These are phyloP conservation scores for Biscogniauxia mediterranea DNA, from an alignment of 2,329 filamentous ascomycete genomes.

Conservation along the genomic window DNA sequence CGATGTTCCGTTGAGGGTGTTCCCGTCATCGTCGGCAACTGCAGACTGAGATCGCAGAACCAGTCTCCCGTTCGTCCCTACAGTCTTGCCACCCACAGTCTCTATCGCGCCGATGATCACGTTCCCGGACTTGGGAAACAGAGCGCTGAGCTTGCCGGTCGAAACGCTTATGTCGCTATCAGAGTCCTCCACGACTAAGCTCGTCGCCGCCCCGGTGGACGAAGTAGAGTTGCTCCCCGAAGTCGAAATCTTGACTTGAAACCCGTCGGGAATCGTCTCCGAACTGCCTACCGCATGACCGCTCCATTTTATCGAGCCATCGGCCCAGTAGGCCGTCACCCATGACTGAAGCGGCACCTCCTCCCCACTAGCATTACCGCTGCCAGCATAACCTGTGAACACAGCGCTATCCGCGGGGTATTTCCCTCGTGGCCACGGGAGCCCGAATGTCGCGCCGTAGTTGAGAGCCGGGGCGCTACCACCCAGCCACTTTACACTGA, in stretches of 20 bases:
- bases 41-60: constrained; percentile 52
- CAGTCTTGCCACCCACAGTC: constrained; percentile 39
- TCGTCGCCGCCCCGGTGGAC: not conserved
- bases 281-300: constrained; percentile 52
- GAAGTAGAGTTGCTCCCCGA: constrained; percentile 1
- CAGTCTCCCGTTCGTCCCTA: constrained; percentile 48
- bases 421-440: constrained; percentile 43
- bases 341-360: constrained; percentile 48
- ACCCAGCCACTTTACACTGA: constrained; percentile 40
- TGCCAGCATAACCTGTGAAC: constrained; percentile 33
- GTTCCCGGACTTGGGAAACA: constrained; percentile 43
- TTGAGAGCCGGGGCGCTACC: constrained; percentile 34
- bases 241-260: constrained; percentile 38
- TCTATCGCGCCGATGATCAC: constrained; percentile 40
- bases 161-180: constrained; percentile 37
- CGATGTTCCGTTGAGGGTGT: constrained; percentile 29
- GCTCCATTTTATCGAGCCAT: constrained; percentile 62
- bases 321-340: constrained; percentile 58
- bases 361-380: constrained; percentile 15
- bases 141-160: constrained; percentile 43
- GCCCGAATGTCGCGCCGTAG: constrained; percentile 41
- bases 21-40: constrained; percentile 41
- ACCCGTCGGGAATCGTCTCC: constrained; percentile 39
- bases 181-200: constrained; percentile 19
- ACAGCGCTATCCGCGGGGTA: constrained; percentile 36